Percentiles rank a stretch among this genome's conserved stretches.
phyloP scores from a whole-genome alignment of 2,329 filamentous ascomycete species.

The Aspergillus awamori region DNA sequence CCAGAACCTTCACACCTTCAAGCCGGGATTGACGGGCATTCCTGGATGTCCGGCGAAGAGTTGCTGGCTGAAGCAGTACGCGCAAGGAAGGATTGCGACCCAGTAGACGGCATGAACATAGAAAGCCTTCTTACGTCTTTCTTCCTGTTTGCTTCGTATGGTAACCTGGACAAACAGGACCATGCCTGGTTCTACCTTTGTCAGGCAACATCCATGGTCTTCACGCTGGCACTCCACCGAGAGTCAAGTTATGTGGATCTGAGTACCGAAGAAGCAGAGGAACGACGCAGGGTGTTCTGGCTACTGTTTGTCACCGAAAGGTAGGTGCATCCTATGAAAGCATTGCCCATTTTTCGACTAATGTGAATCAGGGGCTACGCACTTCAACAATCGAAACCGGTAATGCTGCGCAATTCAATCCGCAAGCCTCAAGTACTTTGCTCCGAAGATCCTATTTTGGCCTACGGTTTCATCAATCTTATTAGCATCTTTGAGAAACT shows the following conservation, averaged over 20 bases:
- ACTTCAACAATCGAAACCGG: constrained; percentile 68
- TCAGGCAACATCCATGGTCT: constrained; percentile 70
- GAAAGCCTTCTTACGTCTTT: constrained; percentile 67
- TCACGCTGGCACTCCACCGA: constrained; percentile 47
- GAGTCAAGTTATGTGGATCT: constrained; percentile 54
- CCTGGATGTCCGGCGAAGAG: constrained; percentile 65
- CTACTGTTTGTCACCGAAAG: constrained; percentile 72
- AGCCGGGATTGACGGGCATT: constrained; percentile 58
- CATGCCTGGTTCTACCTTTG: constrained; percentile 79
- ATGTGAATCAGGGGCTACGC: constrained; percentile 63
- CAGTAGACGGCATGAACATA: constrained; percentile 45
- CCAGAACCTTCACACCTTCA: constrained; percentile 28
- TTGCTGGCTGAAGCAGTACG: constrained; percentile 66
- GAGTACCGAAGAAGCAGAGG: constrained; percentile 59
- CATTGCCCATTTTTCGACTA: background rate
- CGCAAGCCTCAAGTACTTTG: constrained; percentile 62
- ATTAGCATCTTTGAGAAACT: constrained; percentile 46
- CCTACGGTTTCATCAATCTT: constrained; percentile 45
- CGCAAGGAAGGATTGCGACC: constrained; percentile 44
- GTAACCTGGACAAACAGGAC: constrained; percentile 71
- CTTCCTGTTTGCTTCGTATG: constrained; percentile 74
- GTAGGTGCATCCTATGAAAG: constrained; percentile 42
- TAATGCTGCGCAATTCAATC: constrained; percentile 71
- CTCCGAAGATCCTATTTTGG: constrained; percentile 56
- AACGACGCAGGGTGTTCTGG: constrained; percentile 71